Base-by-base conservation (phyloP, 2,329 filamentous ascomycete genomes). In the Monilinia fructicola region DNA sequence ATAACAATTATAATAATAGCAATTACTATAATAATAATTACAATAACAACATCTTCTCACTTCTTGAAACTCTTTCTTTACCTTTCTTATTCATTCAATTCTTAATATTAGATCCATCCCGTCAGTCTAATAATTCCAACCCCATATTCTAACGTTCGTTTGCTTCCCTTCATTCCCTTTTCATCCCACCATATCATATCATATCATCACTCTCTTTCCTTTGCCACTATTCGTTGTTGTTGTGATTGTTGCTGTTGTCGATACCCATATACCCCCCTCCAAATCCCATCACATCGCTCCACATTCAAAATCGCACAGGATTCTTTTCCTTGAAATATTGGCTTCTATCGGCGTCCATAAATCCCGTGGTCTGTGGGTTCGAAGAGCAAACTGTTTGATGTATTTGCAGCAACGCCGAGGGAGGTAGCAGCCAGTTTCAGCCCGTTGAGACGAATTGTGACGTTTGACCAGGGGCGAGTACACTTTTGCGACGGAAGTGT, bases 391-490 rank as follows among this genome's bases (percentile, higher is more conserved):
- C 18, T 7, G 31, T 35, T 35, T 35, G 31, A 35, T 35, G 31
- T 35, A 35, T 35, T 46, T n/a, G 44, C 44, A 46, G 18, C 42
- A 60, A 12, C 56, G 48, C 56, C 42, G 42, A 60, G 56, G 42
- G 56, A 48, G 56, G 56, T 35, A 5, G 31, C 23, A 48, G 21
- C 48, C 50, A 35, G 62, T 64, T 64, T 64, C 62, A 64, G 62
- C 62, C 52, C 35, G 48, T 64, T 28, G 26, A 65, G 28, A 40
- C 62, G 26, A 65, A 50, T 48, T 26, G 23, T 3, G 23, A 48
- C 31, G 18, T 26, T n/a, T 38, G 40, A 58, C 42, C 42, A 28
- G 53, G 62, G 62, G 42, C 21, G 18, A 42, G 46, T 42, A 56
- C 38, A 56, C 26, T 56, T 35, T 64, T 44, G 61, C 26, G 50